These are phyloP conservation scores for Magnolia changhungtana DNA, from an alignment of 164 flowering plant species.

Conservation along the genomic window DNA sequence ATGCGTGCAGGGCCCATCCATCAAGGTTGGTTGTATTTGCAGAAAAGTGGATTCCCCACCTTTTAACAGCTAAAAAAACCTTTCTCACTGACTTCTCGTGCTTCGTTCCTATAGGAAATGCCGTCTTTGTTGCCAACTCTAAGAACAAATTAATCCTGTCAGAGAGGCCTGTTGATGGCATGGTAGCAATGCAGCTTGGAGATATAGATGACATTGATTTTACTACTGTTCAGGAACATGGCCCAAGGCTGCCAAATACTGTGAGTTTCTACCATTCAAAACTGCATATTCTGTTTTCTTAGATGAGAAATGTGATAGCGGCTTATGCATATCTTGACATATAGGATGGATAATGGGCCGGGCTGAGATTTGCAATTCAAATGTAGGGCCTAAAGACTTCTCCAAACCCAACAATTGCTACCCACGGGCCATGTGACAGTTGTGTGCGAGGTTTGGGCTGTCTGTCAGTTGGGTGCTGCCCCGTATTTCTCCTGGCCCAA, in stretches of 20 bases:
- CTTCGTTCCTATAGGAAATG: conserved; percentile 39
- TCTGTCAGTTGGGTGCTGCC: background rate
- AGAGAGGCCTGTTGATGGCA: conserved; percentile 75
- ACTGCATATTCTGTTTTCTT: conserved; percentile 1
- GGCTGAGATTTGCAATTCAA: no score
- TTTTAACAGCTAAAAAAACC: background rate
- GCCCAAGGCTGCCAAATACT: conserved; percentile 75
- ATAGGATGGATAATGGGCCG: no score
- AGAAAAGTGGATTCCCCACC: background rate
- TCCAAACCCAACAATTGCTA: no score
- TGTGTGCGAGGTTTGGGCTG: background rate
- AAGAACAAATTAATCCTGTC: conserved; percentile 61
- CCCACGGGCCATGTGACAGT: background rate
- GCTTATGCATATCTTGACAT: no score
- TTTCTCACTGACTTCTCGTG: background rate
- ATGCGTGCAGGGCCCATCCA: conserved; percentile 42
- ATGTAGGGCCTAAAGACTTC: no score
- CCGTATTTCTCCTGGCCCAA: background rate
- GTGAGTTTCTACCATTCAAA: conserved; percentile 39
- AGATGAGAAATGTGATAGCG: background rate
- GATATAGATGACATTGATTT: conserved; percentile 57
- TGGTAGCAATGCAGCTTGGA: conserved; percentile 73
- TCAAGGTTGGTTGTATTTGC: conserved; percentile 57
- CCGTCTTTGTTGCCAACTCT: conserved; percentile 33
- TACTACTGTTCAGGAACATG: conserved; percentile 52